Evolutionary conservation across 2,329 filamentous ascomycete species (phyloP).

Genomic region (Ophiostoma tasmaniense): DNA sequence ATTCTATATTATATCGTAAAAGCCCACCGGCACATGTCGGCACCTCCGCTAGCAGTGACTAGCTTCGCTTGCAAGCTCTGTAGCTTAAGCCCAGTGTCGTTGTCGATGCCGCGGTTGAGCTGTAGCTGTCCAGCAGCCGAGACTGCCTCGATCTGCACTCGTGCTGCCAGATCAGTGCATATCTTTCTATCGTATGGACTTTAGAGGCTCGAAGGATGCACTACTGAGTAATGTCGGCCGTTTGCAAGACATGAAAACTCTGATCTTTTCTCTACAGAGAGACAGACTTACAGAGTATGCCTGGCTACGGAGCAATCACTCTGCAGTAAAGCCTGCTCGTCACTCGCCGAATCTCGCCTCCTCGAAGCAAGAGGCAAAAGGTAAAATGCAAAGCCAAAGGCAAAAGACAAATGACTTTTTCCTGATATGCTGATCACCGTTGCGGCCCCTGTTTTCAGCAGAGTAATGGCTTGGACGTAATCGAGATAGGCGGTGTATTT

Average conservation of each 20-base stretch:
- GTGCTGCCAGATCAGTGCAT: not conserved
- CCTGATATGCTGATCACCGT: not conserved
- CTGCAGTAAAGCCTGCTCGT: not conserved
- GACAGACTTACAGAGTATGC: not conserved
- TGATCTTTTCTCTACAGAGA: not conserved
- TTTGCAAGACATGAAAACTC: not conserved
- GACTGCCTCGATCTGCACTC: not conserved
- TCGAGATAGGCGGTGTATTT: slow-evolving; percentile 4
- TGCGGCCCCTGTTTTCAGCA: slow-evolving; percentile 3
- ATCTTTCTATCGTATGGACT: not conserved
- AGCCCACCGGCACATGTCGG: not conserved
- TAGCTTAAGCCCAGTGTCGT: not conserved
- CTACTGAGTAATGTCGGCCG: not conserved
- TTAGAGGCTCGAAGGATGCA: not conserved
- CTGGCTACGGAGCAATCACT: not conserved
- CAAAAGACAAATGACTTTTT: not conserved
- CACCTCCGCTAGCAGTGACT: not conserved
- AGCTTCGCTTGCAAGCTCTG: not conserved
- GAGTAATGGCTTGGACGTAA: not conserved
- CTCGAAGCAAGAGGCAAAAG: not conserved
- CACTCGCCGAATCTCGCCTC: not conserved
- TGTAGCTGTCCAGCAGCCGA: not conserved
- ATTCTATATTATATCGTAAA: not conserved
- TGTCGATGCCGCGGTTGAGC: not conserved
- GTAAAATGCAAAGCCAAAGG: too few relatives aligned